phyloP scores from a whole-genome alignment of 352 stramenopile species.

The Pythium folliculosum region DNA sequence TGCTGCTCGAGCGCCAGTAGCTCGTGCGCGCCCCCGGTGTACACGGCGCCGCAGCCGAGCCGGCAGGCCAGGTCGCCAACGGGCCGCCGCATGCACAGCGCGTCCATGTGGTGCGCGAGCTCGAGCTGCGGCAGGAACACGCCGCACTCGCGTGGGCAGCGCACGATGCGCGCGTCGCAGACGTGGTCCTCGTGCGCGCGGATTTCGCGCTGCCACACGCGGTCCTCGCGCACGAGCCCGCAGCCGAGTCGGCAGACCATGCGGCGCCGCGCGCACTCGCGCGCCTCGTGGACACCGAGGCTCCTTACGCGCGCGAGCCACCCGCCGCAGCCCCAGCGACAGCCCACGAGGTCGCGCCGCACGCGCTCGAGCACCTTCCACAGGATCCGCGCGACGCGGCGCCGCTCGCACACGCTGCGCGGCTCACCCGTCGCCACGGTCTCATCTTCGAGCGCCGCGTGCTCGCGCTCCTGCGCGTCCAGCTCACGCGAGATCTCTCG shows the following conservation, averaged over 20 bases:
- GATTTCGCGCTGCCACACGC: constrained; percentile 50
- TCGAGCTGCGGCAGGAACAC: constrained; percentile 57
- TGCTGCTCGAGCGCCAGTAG: constrained; percentile 67
- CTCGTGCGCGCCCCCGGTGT: constrained; percentile 55
- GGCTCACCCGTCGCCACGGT: too few relatives aligned
- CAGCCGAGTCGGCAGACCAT: constrained; percentile 76
- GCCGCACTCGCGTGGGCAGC: constrained; percentile 66
- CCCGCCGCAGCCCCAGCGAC: constrained; percentile 58
- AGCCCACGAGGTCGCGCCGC: constrained; percentile 37
- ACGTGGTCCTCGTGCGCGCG: constrained; percentile 57
- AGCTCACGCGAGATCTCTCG: constrained; percentile 41
- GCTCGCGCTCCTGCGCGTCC: constrained; percentile 53
- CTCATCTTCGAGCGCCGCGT: constrained; percentile 53
- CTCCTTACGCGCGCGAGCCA: constrained; percentile 52
- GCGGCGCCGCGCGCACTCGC: constrained; percentile 58
- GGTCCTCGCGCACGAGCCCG: constrained; percentile 44
- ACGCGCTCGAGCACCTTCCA: constrained; percentile 44
- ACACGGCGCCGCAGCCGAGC: constrained; percentile 58
- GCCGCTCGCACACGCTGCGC: constrained; percentile 37
- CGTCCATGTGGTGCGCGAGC: constrained; percentile 53
- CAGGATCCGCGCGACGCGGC: constrained; percentile 60
- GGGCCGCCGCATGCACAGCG: constrained; percentile 60
- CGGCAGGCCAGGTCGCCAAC: constrained; percentile 61
- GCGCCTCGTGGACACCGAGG: constrained; percentile 49
- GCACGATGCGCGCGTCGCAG: constrained; percentile 53